A percentile compares a stretch with the other conserved stretches of the same genome.
Evolutionary conservation across 148 eudicot genomes (phyloP).

Genomic region (Cornus kousa): DNA sequence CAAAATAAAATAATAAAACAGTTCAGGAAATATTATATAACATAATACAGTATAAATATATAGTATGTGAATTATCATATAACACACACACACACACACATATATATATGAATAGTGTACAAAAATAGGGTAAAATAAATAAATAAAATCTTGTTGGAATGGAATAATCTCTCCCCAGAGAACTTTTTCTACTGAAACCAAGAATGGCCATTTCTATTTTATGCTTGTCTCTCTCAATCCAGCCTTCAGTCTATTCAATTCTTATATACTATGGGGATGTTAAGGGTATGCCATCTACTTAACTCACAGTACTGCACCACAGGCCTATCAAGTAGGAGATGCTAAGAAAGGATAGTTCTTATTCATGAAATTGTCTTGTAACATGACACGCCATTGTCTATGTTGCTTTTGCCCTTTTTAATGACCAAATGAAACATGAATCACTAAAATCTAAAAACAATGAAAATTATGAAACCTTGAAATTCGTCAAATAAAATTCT

Average conservation of each 20-base stretch:
- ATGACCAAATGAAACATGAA: not conserved
- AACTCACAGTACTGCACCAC: not conserved
- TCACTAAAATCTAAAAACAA: not conserved
- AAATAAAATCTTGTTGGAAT: too few relatives aligned
- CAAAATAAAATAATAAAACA: too few relatives aligned
- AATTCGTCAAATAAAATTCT: not conserved
- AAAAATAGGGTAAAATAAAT: too few relatives aligned
- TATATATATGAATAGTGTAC: too few relatives aligned
- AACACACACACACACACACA: too few relatives aligned
- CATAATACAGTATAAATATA: too few relatives aligned
- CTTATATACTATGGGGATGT: not conserved
- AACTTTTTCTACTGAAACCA: not conserved
- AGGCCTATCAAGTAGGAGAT: not conserved
- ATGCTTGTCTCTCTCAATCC: not conserved
- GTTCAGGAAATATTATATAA: not conserved
- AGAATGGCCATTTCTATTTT: not conserved
- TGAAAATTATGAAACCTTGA: not conserved
- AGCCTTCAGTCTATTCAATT: not conserved
- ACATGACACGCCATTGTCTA: not conserved
- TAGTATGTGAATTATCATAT: too few relatives aligned
- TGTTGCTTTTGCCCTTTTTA: not conserved
- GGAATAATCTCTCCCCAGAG: not conserved
- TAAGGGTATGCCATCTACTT: not conserved
- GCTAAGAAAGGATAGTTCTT: not conserved
- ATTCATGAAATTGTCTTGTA: not conserved